A percentile compares a stretch with the other conserved stretches of the same genome.
These are phyloP conservation scores for Cenchrus fungigraminus DNA, from an alignment of 176 grass and related monocot species.

Conservation along the genomic window DNA sequence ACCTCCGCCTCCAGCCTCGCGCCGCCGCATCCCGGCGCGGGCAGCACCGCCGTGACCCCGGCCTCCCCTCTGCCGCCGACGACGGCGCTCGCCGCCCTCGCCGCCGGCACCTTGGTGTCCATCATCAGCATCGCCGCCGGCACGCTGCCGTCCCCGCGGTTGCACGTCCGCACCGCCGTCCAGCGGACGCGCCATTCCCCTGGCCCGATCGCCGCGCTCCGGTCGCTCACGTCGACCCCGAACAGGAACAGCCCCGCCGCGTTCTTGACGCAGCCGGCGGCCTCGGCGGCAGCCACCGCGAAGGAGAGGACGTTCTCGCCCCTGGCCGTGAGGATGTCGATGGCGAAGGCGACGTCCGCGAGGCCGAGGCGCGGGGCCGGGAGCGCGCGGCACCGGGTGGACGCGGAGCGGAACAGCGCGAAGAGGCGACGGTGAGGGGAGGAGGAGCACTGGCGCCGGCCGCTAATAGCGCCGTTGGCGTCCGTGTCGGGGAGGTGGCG, in stretches of 20 bases:
- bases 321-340: constrained; percentile 53
- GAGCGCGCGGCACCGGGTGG: constrained; percentile 9
- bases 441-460: background rate
- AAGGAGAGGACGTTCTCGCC: constrained; percentile 47
- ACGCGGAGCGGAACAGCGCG: constrained; percentile 52
- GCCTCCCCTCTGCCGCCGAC: constrained; percentile 16
- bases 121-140: constrained; percentile 61
- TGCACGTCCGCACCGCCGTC: constrained; percentile 57
- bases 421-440: constrained; percentile 55
- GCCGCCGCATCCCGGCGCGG: constrained; percentile 47
- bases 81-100: constrained; percentile 20
- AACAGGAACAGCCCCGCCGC: constrained; percentile 59
- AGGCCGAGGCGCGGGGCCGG: constrained; percentile 53
- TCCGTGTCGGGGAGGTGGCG: background rate
- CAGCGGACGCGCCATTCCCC: constrained; percentile 50
- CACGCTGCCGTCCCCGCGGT: background rate
- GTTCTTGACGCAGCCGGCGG: background rate
- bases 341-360: constrained; percentile 54
- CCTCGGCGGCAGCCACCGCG: constrained; percentile 17
- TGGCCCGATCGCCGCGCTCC: constrained; percentile 16
- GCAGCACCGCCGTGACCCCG: constrained; percentile 55
- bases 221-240: constrained; percentile 37
- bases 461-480: too few species aligned
- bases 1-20: constrained; percentile 54
- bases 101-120: constrained; percentile 52